Percentiles rank a stretch among this genome's conserved stretches.
Evolutionary conservation across 163 green algal genomes (phyloP).

Genomic region (Chlamydomonas reinhardtii): DNA sequence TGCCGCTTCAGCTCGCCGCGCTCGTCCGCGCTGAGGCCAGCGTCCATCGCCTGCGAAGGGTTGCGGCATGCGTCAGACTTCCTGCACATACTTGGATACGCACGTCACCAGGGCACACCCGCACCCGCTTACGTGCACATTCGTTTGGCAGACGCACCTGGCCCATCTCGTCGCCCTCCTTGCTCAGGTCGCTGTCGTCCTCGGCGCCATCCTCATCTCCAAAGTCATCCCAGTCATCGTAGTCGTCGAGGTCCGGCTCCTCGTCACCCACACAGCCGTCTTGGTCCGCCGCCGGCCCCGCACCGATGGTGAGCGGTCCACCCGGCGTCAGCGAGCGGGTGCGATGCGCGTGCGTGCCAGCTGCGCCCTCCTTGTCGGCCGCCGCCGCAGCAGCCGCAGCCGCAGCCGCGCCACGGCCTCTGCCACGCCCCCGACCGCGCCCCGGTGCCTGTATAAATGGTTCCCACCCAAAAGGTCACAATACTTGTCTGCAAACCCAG

Average conservation of each 20-base stretch:
- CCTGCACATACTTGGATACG: no score
- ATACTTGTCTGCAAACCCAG: no score
- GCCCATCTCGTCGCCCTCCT: slow-evolving; percentile 28
- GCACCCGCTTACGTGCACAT: no score
- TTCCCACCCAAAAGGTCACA: no score
- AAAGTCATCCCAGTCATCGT: slow-evolving; percentile 31
- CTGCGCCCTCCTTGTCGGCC: not conserved
- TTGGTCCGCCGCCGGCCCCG: not conserved
- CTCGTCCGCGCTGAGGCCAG: slow-evolving; percentile 1
- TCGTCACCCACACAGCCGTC: slow-evolving; percentile 40
- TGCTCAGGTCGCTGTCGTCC: slow-evolving; percentile 5
- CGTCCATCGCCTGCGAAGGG: not conserved
- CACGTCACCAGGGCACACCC: no score
- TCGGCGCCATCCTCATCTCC: slow-evolving; percentile 1
- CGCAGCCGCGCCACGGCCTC: not conserved
- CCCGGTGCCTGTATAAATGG: no score
- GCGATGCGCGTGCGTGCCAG: slow-evolving; percentile 10
- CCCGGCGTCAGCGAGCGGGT: slow-evolving; percentile 29
- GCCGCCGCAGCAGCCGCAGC: not conserved
- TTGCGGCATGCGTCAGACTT: no score
- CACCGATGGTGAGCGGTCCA: not conserved
- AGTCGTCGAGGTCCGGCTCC: slow-evolving; percentile 35
- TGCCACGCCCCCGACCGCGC: no score
- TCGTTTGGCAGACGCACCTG: not conserved
- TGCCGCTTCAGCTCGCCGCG: slow-evolving; percentile 11